phyloP scores from a whole-genome alignment of 176 grass and related monocot genomes.

The Bolboschoenus planiculmis region DNA sequence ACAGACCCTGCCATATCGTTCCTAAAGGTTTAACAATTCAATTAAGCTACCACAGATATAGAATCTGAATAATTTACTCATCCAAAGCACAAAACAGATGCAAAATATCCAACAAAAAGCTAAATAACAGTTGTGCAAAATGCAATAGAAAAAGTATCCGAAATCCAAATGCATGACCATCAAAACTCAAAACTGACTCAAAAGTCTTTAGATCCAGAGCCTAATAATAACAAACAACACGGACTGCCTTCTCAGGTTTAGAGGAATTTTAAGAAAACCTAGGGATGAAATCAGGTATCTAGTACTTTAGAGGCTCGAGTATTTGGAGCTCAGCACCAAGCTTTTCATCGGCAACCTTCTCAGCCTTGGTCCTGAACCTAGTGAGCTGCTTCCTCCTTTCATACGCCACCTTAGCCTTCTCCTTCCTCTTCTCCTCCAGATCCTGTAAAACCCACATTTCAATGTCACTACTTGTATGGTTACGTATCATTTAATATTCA shows the following conservation, averaged over 20 bases:
- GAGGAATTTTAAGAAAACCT: not conserved
- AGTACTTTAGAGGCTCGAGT: conserved; percentile 77
- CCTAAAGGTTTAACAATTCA: not conserved
- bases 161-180: conserved; percentile 2
- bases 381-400: conserved; percentile 80
- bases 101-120: not conserved
- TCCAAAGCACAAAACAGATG: not conserved
- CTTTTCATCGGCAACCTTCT: conserved; percentile 62
- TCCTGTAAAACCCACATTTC: conserved; percentile 22
- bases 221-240: conserved; percentile 18
- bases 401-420: conserved; percentile 58
- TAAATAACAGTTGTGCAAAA: conserved; percentile 6
- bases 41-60: not conserved
- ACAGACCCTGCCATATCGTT: not conserved
- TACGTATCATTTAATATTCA: not conserved
- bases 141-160: not conserved
- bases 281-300: conserved; percentile 5
- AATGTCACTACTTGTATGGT: not conserved
- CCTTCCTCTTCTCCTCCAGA: conserved; percentile 84
- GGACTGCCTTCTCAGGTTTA: not conserved
- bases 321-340: conserved; percentile 65
- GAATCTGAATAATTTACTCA: not conserved
- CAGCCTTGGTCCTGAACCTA: conserved; percentile 67
- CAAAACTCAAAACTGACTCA: conserved; percentile 17
- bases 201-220: conserved; percentile 13